Evolutionary conservation across 1,284 basidiomycete species (phyloP).

Genomic region (Amanita bisporigera): DNA sequence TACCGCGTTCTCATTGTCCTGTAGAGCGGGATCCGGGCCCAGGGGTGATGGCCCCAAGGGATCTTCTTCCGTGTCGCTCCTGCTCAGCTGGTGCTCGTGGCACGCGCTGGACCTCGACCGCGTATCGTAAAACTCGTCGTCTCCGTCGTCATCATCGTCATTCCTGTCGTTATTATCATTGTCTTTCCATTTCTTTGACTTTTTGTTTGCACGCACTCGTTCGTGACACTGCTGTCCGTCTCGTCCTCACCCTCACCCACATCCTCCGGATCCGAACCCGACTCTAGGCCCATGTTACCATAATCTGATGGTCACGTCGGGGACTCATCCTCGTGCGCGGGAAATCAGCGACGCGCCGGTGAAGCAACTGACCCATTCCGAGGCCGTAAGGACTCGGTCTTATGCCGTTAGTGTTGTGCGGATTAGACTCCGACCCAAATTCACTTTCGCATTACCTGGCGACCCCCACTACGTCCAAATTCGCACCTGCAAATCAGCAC

Average conservation of each 20-base stretch:
- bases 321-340: constrained; percentile 81
- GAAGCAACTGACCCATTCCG: no score
- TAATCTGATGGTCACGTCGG: constrained; percentile 81
- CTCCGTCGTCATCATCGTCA: constrained; percentile 35
- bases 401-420: no score
- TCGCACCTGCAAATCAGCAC: no score
- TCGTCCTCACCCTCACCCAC: constrained; percentile 38
- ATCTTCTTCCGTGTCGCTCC: constrained; percentile 69
- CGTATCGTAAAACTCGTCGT: constrained; percentile 38
- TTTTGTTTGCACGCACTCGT: constrained; percentile 19
- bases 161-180: constrained; percentile 21
- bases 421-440: no score
- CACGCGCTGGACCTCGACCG: constrained; percentile 41
- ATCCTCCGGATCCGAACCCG: constrained; percentile 78
- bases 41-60: constrained; percentile 66
- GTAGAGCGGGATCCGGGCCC: constrained; percentile 58
- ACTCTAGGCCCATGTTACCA: constrained; percentile 79
- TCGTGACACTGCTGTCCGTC: constrained; percentile 39
- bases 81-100: constrained; percentile 41
- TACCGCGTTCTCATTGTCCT: no score
- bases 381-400: no score
- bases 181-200: constrained; percentile 39
- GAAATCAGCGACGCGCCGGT: constrained; percentile 70
- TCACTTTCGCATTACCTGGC: no score
- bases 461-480: no score